Base-by-base conservation (phyloP, 371 early-diverging fungal genomes). In the Synchytrium microbalum region DNA sequence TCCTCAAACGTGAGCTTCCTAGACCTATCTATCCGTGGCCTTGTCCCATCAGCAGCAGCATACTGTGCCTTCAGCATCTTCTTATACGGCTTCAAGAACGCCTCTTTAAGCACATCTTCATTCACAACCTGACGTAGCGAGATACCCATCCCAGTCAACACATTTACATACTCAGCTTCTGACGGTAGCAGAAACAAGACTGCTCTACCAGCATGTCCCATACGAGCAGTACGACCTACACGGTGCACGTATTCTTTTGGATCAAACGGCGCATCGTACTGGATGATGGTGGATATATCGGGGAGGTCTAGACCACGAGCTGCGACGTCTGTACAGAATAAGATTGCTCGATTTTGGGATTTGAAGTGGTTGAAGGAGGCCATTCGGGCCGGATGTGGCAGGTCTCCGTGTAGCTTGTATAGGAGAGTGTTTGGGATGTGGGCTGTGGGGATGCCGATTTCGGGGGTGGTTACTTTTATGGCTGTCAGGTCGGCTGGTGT, bases 261-360 rank as follows among this genome's bases (percentile, higher is more conserved):
- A 73, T 92, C 93, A 24, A 88, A 79, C 3, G 99, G 99, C n/a
- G 94, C 86, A 75, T 99, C 99, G 67, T 90, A 98, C 74, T 99
- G 99, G 46, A 99, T 80, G 66, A 99, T 92, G 54, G 83, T 81
- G 29, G 89, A 84, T 27, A 99, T 92, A 67, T 93, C 84, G 25
- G 96, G 91, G 65, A 99, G 75, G 84, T 99, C 99, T 46, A 99
- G 78, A 60, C 99, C 99, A 74, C 99, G 88, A 5, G 98, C 95
- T 10, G 96, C 96, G 8, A 99, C 94, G 77, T 99, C 99, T 0
- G 99, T 99, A 71, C 93, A 92, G 65, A 98, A 80, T 29, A 98
- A 74, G 32, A 98, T 80, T 23, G 83, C 84, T n/a, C 80, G 67
- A 10, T 82, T 71, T 25, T 23, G 26, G 14, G 60, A 38, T 14